Base-by-base conservation (phyloP, 805 yeast species). In the Jamesozyma hellenica region DNA sequence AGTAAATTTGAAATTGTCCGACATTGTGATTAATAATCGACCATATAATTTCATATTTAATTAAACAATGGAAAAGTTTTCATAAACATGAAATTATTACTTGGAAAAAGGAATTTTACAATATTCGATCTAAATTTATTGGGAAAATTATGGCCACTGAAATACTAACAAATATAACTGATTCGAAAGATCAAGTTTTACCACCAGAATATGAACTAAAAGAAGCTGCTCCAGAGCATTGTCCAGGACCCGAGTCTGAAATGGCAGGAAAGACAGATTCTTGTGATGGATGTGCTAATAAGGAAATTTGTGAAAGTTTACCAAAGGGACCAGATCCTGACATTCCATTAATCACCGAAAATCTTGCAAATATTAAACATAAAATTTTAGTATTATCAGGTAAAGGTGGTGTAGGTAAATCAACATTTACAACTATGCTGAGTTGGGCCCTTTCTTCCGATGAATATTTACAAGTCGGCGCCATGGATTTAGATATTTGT, bases 181-280 rank as follows among this genome's bases (percentile, higher is more conserved):
- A 28, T n/a, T 21, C 23, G 21, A 25, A 47, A 13, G 48, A 49
- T 4, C 43, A 41, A 30, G 38, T 50, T 12, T 31, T 51, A 29
- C 58, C 55, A 8, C 49, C 53, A 30, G 60, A 57, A 27, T 55
- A 55, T 40, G 50, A 49, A 27, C 41, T 73, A 19, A 66, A 68
- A 40, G 84, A 79, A 0, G 87, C 92, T 0, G 94, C 82, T 53
- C 97, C 98, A 1, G 96, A 87, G 56, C 97, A 92, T 61, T 92
- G 99, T 65, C 98, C 98, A 0, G 99, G 98, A 1, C 95, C 97
- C 1, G 96, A 90, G 56, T 81, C 94, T 2, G 96, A 87, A 50
- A 63, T 65, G 39, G 98, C 99, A 2, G 99, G 99, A 7, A 77
- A 82, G 51, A 88, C 85, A 3, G 95, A 85, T 55, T 95, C 97